Evolutionary conservation across 2,329 filamentous ascomycete species (phyloP).

Genomic region (Lecanicillium sp.): DNA sequence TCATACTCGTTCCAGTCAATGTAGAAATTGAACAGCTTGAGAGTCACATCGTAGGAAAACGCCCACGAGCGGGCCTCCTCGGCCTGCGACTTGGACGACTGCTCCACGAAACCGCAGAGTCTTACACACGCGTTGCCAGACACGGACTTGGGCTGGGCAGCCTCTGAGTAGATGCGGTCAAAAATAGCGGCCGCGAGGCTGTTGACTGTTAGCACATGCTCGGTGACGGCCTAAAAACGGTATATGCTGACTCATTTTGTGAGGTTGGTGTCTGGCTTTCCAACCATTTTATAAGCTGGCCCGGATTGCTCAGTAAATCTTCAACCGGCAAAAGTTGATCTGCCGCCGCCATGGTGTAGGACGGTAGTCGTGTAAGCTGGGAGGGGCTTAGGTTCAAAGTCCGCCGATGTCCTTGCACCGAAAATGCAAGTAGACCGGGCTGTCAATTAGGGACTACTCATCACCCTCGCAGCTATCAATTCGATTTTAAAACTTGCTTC

Average conservation of each 20-base stretch:
- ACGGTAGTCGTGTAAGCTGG: slow-evolving; percentile 15
- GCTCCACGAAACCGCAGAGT: slow-evolving; percentile 55
- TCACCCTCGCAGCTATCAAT: too few relatives aligned
- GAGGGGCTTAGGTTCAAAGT: too few relatives aligned
- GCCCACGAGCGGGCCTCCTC: slow-evolving; percentile 37
- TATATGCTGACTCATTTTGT: slow-evolving; percentile 27
- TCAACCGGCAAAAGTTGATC: slow-evolving; percentile 6
- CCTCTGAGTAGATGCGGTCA: slow-evolving; percentile 37
- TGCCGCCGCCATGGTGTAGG: slow-evolving; percentile 16
- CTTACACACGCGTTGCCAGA: slow-evolving; percentile 50
- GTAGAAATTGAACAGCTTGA: slow-evolving; percentile 52
- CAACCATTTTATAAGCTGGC: slow-evolving; percentile 32
- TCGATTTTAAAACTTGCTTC: too few relatives aligned
- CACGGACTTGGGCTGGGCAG: slow-evolving; percentile 44
- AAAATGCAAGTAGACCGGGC: too few relatives aligned
- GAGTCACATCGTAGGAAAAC: slow-evolving; percentile 39
- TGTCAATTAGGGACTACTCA: too few relatives aligned
- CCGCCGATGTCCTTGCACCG: too few relatives aligned
- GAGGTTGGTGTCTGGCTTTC: slow-evolving; percentile 27
- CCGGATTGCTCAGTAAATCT: slow-evolving; percentile 27
- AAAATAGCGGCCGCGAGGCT: slow-evolving; percentile 33
- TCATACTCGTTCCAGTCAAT: slow-evolving; percentile 62
- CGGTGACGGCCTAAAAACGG: neutral
- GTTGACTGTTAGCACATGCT: neutral
- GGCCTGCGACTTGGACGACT: slow-evolving; percentile 44